These are phyloP conservation scores for Marasmius tenuissimus DNA, from an alignment of 1,284 basidiomycete species.

Conservation along the genomic window DNA sequence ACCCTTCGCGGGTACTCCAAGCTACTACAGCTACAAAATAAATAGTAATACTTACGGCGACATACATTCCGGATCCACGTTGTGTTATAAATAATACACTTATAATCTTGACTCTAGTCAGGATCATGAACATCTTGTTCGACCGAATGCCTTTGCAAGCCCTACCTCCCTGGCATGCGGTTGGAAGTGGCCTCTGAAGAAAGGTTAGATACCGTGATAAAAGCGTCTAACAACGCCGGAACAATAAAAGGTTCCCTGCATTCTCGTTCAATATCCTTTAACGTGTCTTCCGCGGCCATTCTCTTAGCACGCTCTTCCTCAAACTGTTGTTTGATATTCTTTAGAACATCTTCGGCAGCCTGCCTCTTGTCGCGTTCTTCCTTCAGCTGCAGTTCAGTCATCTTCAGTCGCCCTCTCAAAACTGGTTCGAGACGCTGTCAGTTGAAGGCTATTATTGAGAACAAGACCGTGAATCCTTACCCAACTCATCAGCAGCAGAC, in stretches of 20 bases:
- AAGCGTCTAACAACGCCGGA: slow-evolving; percentile 48
- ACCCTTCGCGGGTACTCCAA: too few species aligned
- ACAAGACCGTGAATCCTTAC: background rate
- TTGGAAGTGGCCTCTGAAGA: background rate
- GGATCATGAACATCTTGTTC: too few species aligned
- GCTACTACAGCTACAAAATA: too few species aligned
- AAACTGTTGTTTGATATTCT: slow-evolving; percentile 30
- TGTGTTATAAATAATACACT: too few species aligned
- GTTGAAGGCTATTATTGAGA: background rate
- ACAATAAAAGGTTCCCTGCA: slow-evolving; percentile 45
- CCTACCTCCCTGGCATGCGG: too few species aligned
- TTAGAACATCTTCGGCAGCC: slow-evolving; percentile 35
- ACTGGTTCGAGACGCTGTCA: background rate
- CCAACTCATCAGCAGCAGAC: background rate
- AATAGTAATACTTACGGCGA: too few species aligned
- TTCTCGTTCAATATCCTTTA: slow-evolving; percentile 41
- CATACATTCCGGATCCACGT: too few species aligned
- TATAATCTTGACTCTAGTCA: too few species aligned
- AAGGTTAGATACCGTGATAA: slow-evolving; percentile 23
- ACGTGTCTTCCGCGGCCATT: slow-evolving; percentile 31
- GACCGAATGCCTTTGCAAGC: too few species aligned
- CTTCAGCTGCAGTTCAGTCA: slow-evolving; percentile 24
- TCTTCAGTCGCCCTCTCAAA: slow-evolving; percentile 8
- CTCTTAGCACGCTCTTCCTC: slow-evolving; percentile 32
- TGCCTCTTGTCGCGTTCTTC: slow-evolving; percentile 32